Percentiles rank a stretch among this genome's conserved stretches.
Evolutionary conservation across 306 rosid genomes (phyloP).

Genomic region (Prosopis cineraria): DNA sequence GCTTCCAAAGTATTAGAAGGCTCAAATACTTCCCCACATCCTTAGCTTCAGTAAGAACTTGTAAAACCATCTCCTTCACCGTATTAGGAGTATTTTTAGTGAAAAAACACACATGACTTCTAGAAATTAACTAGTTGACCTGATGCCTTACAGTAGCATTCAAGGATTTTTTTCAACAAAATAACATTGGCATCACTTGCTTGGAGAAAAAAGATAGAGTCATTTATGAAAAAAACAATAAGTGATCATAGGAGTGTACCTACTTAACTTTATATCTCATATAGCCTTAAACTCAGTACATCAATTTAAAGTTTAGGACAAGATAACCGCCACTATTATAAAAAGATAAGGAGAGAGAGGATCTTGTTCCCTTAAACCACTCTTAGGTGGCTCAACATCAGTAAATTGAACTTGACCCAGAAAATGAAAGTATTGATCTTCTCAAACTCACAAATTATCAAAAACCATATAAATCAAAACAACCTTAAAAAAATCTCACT

Average conservation of each 20-base stretch:
- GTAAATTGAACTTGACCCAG: fast-evolving
- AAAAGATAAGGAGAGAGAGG: background rate
- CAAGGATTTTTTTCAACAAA: background rate
- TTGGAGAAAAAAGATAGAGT: background rate
- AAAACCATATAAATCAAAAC: background rate
- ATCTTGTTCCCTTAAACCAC: background rate
- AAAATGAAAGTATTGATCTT: too few relatives aligned
- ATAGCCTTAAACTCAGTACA: fast-evolving
- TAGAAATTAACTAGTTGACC: fast-evolving
- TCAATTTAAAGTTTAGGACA: too few relatives aligned
- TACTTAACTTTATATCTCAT: background rate
- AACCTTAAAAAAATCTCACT: background rate
- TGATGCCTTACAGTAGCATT: background rate
- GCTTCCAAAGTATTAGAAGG: background rate
- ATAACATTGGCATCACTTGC: background rate
- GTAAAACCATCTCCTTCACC: too few relatives aligned
- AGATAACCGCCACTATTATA: background rate
- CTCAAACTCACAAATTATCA: fast-evolving
- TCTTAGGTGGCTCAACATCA: background rate
- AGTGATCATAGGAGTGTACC: background rate
- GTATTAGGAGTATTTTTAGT: background rate
- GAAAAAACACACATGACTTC: background rate
- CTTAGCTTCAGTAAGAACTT: too few relatives aligned
- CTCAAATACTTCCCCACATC: background rate
- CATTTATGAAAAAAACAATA: background rate